Base-by-base conservation (phyloP, 1,139 yeast genomes). In the Spencermartinsiella ligniputridi region DNA sequence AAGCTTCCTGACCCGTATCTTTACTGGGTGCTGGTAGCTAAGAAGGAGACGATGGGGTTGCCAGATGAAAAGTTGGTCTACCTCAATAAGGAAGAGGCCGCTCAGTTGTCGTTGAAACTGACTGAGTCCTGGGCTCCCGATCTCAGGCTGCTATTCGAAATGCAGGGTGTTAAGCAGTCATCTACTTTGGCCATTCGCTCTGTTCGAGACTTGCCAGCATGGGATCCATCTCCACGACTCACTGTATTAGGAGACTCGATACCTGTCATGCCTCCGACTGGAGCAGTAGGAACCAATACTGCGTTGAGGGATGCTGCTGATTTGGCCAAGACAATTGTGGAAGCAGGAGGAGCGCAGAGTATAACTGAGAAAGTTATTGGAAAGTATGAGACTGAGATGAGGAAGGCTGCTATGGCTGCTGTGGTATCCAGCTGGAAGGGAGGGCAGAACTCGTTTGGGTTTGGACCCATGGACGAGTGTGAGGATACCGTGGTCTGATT, bases 151-250 rank as follows among this genome's bases (percentile, higher is more conserved):
- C 15, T 39, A 17, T 32, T 39, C 18, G 38, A 39, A 20, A 15
- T 13, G 3, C 42, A 39, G 18, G 42, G 33, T 18, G 16, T 20
- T 3, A n/a, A 30, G 13, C 42, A 39, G n/a, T 33, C 42, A 17
- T 29, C 42, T n/a, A 17, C 27, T 3, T 13, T 39, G 32, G 24
- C 15, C 8, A 30, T 39, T 25, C 13, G 22, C 13, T 32, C 42
- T 11, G 42, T 39, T 21, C 42, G 24, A 4, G 30, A n/a, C 3
- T 13, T 39, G 8, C 42, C 42, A 15, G 30, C 18, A 13, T 40
- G 43, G 43, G 43, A 40, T 9, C 32, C 43, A n/a, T 18, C 38
- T 17, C n/a, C 36, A 9, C 15, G 39, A 17, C 15, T 40, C 24
- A 24, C 43, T 6, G 19, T 40, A 17, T 12, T 40, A 22, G 25